Base-by-base conservation (phyloP, 805 yeast species). In the Suhomyces emberorum region DNA sequence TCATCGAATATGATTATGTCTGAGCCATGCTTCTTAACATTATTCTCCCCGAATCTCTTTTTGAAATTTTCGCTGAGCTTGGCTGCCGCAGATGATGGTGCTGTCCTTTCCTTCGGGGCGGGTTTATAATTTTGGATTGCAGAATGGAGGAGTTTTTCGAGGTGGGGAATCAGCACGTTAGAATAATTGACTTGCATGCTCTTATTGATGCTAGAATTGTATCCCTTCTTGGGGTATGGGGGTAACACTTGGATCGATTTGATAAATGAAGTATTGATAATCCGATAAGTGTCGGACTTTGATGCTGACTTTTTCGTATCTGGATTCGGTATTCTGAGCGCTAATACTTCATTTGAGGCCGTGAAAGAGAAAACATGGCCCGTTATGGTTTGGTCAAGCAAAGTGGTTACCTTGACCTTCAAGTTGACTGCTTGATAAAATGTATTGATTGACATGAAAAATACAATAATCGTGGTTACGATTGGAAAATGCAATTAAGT, bases 281-380 rank as follows among this genome's bases (percentile, higher is more conserved):
- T 60, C 41, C 74, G 70, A 55, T 74, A 79, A 9, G 42, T 39
- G 6, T 51, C 54, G 7, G 37, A 10, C 19, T 23, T 30, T 8
- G 34, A 30, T 4, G 14, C 8, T 12, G 21, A 23, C n/a, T 51
- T 42, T 35, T 51, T 4, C 51, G 29, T 2, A 16, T 39, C 40
- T 7, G 47, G 40, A 15, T 52, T 52, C 17, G 41, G 22, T 28
- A 54, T 51, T 26, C 48, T 52, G 35, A 70, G 49, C 1, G 74
- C 55, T 16, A 76, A 43, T n/a, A 77, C 54, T 27, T 70, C 68
- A 55, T 63, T 38, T 36, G 67, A 69, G 5, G 79, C 65, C 39
- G 77, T 74, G 54, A 74, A 81, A 7, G 88, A 72, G 54, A 78
- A 81, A 25, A 85, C 70, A 21, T 70, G 62, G 1, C 93, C 95